A percentile compares a stretch with the other conserved stretches of the same genome.
phyloP scores from a whole-genome alignment of 805 yeast genomes.

The Hanseniaspora valbyensis region DNA sequence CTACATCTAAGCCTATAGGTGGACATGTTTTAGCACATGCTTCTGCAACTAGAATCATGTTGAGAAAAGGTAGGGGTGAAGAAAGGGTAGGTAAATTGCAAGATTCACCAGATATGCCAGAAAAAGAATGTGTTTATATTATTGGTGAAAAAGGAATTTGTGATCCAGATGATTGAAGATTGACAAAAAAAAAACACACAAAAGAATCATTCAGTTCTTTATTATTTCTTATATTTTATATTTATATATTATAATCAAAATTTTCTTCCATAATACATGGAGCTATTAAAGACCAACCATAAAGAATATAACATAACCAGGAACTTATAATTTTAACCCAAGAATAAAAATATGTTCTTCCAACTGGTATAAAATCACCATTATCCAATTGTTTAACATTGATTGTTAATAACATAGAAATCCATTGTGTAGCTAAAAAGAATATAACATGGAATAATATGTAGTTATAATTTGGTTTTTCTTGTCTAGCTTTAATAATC shows the following conservation, averaged over 20 bases:
- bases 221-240: background rate
- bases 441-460: constrained; percentile 81
- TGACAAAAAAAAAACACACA: background rate
- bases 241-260: constrained; percentile 36
- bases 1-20: constrained; percentile 76
- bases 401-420: constrained; percentile 83
- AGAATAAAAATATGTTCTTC: constrained; percentile 87
- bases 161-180: constrained; percentile 34
- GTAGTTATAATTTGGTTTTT: constrained; percentile 67
- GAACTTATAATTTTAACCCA: constrained; percentile 90
- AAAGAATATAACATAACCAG: constrained; percentile 79
- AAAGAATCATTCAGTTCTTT: background rate
- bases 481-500: constrained; percentile 37
- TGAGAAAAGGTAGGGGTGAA: constrained; percentile 69
- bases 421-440: constrained; percentile 92
- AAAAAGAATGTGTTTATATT: constrained; percentile 63
- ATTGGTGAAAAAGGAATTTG: constrained; percentile 60
- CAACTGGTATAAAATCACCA: constrained; percentile 92
- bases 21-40: constrained; percentile 77
- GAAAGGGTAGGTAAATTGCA: constrained; percentile 70
- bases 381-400: constrained; percentile 74
- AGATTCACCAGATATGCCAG: constrained; percentile 77
- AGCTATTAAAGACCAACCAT: constrained; percentile 84
- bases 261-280: constrained; percentile 87
- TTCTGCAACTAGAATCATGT: constrained; percentile 61